phyloP scores from a whole-genome alignment of 805 yeast species.

The Suhomyces prunicola region DNA sequence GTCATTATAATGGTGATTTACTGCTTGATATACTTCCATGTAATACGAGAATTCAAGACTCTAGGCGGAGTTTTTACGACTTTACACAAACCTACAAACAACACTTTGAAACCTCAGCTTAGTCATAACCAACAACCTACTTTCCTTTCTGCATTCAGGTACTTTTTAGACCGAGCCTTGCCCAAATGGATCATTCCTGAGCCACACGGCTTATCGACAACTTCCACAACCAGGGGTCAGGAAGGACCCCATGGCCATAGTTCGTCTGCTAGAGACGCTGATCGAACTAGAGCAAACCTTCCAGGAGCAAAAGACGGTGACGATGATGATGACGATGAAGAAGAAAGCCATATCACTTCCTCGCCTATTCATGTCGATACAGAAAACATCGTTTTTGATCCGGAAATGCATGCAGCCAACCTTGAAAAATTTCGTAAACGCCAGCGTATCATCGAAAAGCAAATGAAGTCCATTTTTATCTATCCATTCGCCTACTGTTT shows the following conservation, averaged over 20 bases:
- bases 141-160: constrained; percentile 31
- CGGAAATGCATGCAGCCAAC: constrained; percentile 55
- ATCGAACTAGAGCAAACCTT: not conserved
- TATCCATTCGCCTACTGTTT: constrained; percentile 81
- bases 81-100: constrained; percentile 19
- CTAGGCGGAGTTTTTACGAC: constrained; percentile 48
- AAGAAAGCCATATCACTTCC: constrained; percentile 13
- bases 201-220: not conserved
- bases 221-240: not conserved
- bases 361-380: constrained; percentile 17
- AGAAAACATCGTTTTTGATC: constrained; percentile 23
- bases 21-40: constrained; percentile 68
- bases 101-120: constrained; percentile 9
- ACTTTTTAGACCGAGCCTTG: constrained; percentile 24
- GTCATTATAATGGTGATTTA: constrained; percentile 63
- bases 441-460: constrained; percentile 66
- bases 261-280: not conserved
- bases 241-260: not conserved
- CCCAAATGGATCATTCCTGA: constrained; percentile 31
- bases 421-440: constrained; percentile 60
- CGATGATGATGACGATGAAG: constrained; percentile 22
- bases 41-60: constrained; percentile 55
- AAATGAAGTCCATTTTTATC: constrained; percentile 74
- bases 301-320: constrained; percentile 13
- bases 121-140: constrained; percentile 24